Evolutionary conservation across 1,284 basidiomycete genomes (phyloP).

Genomic region (Moesziomyces sp.): DNA sequence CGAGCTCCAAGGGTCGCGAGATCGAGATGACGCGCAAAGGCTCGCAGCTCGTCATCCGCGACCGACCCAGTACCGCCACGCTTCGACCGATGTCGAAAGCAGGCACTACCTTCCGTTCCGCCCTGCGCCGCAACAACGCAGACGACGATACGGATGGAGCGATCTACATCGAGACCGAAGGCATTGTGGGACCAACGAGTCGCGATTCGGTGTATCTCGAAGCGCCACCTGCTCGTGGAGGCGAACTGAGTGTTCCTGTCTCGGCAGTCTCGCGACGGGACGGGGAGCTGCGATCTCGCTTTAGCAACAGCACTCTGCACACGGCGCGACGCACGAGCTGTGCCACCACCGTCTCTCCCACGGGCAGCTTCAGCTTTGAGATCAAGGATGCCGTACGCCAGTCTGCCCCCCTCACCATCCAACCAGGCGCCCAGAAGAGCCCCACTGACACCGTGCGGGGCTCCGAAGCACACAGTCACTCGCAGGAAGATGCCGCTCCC

Average conservation of each 20-base stretch:
- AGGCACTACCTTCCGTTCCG: conserved; percentile 11
- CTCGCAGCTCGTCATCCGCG: conserved; percentile 24
- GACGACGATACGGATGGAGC: conserved; percentile 1
- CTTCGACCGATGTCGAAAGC: conserved; percentile 24
- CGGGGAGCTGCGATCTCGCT: conserved; percentile 17
- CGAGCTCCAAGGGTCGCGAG: conserved; percentile 17
- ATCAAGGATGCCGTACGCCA: conserved; percentile 28
- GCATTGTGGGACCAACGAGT: conserved; percentile 2
- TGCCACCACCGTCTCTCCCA: conserved; percentile 10
- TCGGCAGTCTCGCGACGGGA: neutral
- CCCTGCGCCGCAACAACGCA: conserved; percentile 7
- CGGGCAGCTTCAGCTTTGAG: conserved; percentile 41
- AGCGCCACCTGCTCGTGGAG: too few species aligned
- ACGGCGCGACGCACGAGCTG: conserved; percentile 2
- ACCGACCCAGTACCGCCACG: conserved; percentile 5
- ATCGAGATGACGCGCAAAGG: conserved; percentile 39
- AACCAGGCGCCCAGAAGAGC: neutral
- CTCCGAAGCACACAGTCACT: neutral
- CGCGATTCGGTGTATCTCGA: neutral
- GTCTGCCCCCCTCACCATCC: conserved; percentile 7
- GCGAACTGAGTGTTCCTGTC: conserved; percentile 1
- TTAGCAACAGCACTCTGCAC: conserved; percentile 18
- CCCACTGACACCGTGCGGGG: too few species aligned
- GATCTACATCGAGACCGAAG: conserved; percentile 40
- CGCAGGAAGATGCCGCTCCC: neutral